Evolutionary conservation across 129 eudicot species (phyloP).

Genomic region (Flaveria brownii): DNA sequence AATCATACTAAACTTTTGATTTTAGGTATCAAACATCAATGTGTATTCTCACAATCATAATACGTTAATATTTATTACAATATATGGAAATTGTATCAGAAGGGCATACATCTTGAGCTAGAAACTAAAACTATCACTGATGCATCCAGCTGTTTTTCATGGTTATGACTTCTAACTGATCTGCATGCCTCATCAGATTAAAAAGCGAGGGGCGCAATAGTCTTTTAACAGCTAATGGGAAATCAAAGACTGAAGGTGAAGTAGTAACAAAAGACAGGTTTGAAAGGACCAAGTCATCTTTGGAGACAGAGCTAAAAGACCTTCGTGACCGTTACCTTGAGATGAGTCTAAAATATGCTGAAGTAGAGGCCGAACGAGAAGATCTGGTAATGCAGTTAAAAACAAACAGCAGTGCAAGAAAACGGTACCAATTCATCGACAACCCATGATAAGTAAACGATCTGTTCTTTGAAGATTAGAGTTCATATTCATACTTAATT

Average conservation of each 20-base stretch:
- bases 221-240: conserved; percentile 33
- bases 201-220: conserved; percentile 46
- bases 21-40: conserved; percentile 16
- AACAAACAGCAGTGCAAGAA: conserved; percentile 50
- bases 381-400: conserved; percentile 96
- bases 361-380: conserved; percentile 87
- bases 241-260: conserved; percentile 40
- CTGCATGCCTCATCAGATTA: conserved; percentile 33
- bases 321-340: conserved; percentile 85
- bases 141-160: background rate
- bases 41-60: background rate
- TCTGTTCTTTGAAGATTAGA: conserved; percentile 17
- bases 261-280: conserved; percentile 51
- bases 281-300: conserved; percentile 64
- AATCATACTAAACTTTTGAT: background rate
- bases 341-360: conserved; percentile 94
- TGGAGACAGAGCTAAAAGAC: conserved; percentile 74
- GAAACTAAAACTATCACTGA: background rate
- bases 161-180: conserved; percentile 2
- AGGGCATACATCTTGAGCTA: conserved; percentile 4
- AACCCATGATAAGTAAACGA: conserved; percentile 24
- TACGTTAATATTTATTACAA: background rate
- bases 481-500: conserved; percentile 14
- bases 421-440: conserved; percentile 46
- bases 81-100: background rate